phyloP scores from a whole-genome alignment of 768 basidiomycete genomes.

The Tylopilus cervinicoccineus region DNA sequence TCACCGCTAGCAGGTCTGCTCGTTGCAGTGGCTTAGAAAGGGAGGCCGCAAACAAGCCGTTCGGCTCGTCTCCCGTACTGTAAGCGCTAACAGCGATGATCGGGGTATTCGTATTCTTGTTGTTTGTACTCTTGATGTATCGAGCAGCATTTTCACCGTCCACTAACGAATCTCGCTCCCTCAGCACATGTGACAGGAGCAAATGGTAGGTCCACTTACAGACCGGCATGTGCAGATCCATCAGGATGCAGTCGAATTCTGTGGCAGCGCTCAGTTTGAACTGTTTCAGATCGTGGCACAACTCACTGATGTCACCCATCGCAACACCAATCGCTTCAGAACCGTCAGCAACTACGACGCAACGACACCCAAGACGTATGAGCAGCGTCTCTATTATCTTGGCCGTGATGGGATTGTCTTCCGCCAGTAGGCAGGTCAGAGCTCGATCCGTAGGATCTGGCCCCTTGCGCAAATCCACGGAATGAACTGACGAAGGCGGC shows the following conservation, averaged over 20 bases:
- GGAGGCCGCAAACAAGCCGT: conserved; percentile 73
- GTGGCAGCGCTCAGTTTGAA: conserved; percentile 9
- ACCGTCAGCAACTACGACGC: conserved; percentile 93
- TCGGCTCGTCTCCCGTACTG: conserved; percentile 65
- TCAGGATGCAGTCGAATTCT: conserved; percentile 96
- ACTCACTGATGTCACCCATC: conserved; percentile 95
- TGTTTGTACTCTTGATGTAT: conserved; percentile 95
- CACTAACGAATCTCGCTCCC: conserved; percentile 41
- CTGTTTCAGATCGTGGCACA: not conserved
- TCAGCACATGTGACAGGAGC: conserved; percentile 6
- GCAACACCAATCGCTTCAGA: conserved; percentile 96
- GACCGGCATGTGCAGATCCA: conserved; percentile 95
- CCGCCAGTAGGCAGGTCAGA: conserved; percentile 92
- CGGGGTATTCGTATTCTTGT: conserved; percentile 90
- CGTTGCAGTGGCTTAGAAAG: conserved; percentile 89
- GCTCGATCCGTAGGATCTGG: conserved; percentile 80
- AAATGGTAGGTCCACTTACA: conserved; percentile 45
- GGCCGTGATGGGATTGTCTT: conserved; percentile 96
- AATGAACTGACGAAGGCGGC: conserved; percentile 82
- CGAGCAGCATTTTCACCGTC: conserved; percentile 96
- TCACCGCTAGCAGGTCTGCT: conserved; percentile 72
- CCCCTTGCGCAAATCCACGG: conserved; percentile 72
- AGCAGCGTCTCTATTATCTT: conserved; percentile 96
- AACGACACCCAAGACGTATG: conserved; percentile 90
- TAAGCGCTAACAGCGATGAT: conserved; percentile 92